Base-by-base conservation (phyloP, 345 rosid genomes). In the Eucalyptus victrix region DNA sequence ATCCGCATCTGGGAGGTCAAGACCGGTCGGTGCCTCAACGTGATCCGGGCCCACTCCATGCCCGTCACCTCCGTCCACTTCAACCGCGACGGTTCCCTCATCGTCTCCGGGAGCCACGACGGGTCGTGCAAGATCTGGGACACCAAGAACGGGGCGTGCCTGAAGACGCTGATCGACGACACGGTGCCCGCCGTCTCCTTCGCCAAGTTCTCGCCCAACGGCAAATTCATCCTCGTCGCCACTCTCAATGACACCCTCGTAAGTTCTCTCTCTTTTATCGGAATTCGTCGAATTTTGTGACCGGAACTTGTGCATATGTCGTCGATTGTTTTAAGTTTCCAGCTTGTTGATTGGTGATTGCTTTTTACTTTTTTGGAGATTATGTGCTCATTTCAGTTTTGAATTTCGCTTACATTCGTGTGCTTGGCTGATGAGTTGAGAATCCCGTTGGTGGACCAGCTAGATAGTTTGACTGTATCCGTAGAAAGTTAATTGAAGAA, bases 81-180 rank as follows among this genome's bases (percentile, higher is more conserved):
- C 69, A 98, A 98, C 88, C 89, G 98, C 28, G 99, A 98, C 86
- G 99, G 99, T 14, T 97, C 99, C 3, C 94, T 98, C 91, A 98
- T 98, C 34, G 99, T 98, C 40, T 95, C 99, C 6, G 98, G 96
- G 6, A 97, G 98, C 80, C 96, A 93, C 56, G 99, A 98, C 45
- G 99, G 99, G 28, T 90, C 95, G 65, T 98, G 99, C 90, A 98
- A 96, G 92, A 97, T 98, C 24, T 98, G 99, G 99, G 99, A 96
- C 90, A 97, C 97, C 6, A 91, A 92, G 8, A 93, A 94, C 60
- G 99, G 99, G 4, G 85, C 95, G 7, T 94, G 97, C 90, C 92
- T 98, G 93, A 97, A 96, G 95, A 94, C 97, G 26, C 91, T 98
- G 51, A 94, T 98, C 56, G 97, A 95, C 81, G 99, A 97, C 80